Evolutionary conservation across 2,329 filamentous ascomycete species (phyloP), one percentile per base, ranked within the genome.

Genomic region (Xylaria sp.): DNA sequence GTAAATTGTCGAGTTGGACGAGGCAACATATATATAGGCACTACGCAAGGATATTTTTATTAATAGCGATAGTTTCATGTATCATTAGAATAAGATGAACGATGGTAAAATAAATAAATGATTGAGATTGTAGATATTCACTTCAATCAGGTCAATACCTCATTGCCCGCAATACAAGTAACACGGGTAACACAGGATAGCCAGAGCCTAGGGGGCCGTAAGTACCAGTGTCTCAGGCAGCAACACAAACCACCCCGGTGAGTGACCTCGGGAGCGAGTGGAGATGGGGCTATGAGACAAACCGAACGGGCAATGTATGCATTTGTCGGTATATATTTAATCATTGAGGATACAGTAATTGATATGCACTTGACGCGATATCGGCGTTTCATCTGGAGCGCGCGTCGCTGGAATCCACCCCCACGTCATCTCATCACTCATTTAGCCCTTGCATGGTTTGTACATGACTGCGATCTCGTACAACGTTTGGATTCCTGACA

Each of bases 331-430:
- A 18, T 2, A 15, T 61, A 71, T 75, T 70, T 57, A 70, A 51
- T 52, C 74, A 77, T 28, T 65, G 20, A 37, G 58, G 15, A 39
- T 48, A 34, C 7, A 18, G 46, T 74, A 75, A 74, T 74, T 73
- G 69, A 73, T 77, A 77, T 77, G 73, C 71, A 77, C 63, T 74
- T 72, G 75, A 77, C 76, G 76, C 76, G 76, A 66, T 28, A 58
- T 65, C 58, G 52, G 58, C 63, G 63, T 59, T 28, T 48, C 52
- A 39, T n/a, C n/a, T n/a, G n/a, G 41, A 61, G 13, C 66, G 63
- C 58, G 66, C n/a, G 46, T 44, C 44, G 13, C 34, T 20, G 41
- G 41, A 37, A 46, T 46, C 41, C 56, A 23, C 34, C 50, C 50
- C 54, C 70, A 68, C 70, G 65, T 73, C 71, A 73, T 73, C 28